Evolutionary conservation across 805 yeast species (phyloP).

Genomic region (Lachancea dasiensis): DNA sequence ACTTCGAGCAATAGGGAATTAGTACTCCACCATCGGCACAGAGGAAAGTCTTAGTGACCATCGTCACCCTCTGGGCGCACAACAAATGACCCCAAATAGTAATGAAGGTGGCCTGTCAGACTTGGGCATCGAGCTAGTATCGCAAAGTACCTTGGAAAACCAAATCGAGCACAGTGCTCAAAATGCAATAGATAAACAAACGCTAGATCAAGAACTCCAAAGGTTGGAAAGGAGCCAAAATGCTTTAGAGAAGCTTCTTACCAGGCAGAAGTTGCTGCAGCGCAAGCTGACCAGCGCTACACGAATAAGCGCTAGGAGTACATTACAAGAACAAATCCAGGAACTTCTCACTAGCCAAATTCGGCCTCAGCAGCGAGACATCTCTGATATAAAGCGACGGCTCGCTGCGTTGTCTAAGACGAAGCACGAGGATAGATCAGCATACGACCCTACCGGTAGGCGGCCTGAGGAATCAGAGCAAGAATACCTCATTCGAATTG

Average conservation of each 20-base stretch:
- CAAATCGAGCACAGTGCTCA: slow-evolving; percentile 67
- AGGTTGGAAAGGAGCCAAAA: slow-evolving; percentile 63
- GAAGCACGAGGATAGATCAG: slow-evolving; percentile 9
- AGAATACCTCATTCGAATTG: slow-evolving; percentile 80
- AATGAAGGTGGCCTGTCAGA: slow-evolving; percentile 26
- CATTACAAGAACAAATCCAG: slow-evolving; percentile 47
- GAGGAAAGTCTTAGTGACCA: too few relatives aligned
- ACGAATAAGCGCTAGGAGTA: slow-evolving; percentile 58
- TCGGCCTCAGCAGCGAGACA: slow-evolving; percentile 49
- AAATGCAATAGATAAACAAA: slow-evolving; percentile 51
- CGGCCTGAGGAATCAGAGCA: slow-evolving; percentile 70
- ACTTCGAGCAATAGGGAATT: too few relatives aligned
- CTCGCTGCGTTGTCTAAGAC: slow-evolving; percentile 30
- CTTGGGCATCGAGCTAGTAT: slow-evolving; percentile 57
- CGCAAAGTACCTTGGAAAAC: slow-evolving; percentile 75
- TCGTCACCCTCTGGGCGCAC: too few relatives aligned
- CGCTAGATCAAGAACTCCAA: slow-evolving; percentile 65
- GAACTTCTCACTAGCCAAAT: slow-evolving; percentile 47
- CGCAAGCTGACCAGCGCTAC: slow-evolving; percentile 48
- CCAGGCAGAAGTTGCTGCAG: slow-evolving; percentile 43
- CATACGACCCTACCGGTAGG: slow-evolving; percentile 31
- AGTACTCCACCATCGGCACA: not conserved
- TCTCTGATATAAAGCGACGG: slow-evolving; percentile 53
- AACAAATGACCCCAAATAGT: not conserved
- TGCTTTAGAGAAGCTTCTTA: slow-evolving; percentile 39